Evolutionary conservation across 2,329 filamentous ascomycete species (phyloP).

Genomic region (Raffaelea albimanens): DNA sequence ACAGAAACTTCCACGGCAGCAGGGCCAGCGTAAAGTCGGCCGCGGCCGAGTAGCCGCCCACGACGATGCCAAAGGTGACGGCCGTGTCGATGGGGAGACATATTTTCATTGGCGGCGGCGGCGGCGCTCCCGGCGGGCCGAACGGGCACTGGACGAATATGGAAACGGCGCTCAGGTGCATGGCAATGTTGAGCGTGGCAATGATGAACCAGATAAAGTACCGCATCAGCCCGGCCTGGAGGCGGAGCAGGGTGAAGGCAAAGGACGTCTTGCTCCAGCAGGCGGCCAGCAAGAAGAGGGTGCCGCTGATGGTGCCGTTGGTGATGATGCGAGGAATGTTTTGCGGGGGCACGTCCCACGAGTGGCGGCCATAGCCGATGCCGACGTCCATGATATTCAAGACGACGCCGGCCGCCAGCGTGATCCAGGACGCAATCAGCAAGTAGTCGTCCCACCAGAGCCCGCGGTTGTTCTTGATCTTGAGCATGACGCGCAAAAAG

Average conservation of each 20-base stretch:
- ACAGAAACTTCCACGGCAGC: conserved; percentile 21
- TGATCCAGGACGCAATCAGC: conserved; percentile 17
- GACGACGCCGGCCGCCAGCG: conserved; percentile 2
- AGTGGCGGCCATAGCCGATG: conserved; percentile 4
- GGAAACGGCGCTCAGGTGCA: conserved; percentile 15
- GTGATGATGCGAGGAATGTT: conserved; percentile 4
- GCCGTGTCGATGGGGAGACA: no score
- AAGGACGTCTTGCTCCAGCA: conserved; percentile 25
- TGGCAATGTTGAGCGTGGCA: conserved; percentile 19
- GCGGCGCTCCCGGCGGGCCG: conserved; percentile 12
- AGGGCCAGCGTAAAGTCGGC: conserved; percentile 12
- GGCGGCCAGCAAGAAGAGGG: conserved; percentile 9
- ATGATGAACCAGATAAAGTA: conserved; percentile 22
- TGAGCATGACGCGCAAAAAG: conserved; percentile 16
- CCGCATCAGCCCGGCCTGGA: conserved; percentile 14
- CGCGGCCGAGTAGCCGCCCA: conserved; percentile 10
- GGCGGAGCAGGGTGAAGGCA: conserved; percentile 23
- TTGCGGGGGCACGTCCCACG: conserved; percentile 5
- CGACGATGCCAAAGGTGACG: no score
- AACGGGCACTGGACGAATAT: conserved; percentile 7
- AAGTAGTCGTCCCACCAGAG: conserved; percentile 21
- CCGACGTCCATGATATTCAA: background rate
- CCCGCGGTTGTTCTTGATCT: conserved; percentile 14
- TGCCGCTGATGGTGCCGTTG: conserved; percentile 9
- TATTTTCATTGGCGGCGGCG: conserved; percentile 8